Base-by-base conservation (phyloP, 768 basidiomycete genomes). In the Coprinopsis cinerea region DNA sequence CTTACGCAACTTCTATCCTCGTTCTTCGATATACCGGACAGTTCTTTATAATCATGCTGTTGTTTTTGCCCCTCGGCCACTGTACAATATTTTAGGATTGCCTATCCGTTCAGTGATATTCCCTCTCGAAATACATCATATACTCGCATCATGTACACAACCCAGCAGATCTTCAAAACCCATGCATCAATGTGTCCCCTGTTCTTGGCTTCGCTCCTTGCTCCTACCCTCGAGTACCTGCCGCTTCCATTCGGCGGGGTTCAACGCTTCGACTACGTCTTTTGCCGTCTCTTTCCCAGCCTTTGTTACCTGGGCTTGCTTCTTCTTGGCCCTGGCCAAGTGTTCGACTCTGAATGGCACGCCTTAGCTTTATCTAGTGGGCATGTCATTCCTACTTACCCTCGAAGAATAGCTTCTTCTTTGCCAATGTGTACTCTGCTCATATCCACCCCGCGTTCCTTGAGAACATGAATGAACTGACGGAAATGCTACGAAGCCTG, bases 361-460 rank as follows among this genome's bases (percentile, higher is more conserved):
- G 34, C 25, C 18, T 17, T 14, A 17, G 7, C 22, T 23, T 17
- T 20, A 3, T 2, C 4, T 7, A 4, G 17, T 2, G 26, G 18
- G 14, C 4, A 44, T 13, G 4, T 14, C 48, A 11, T 44, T 47
- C 37, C 36, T 10, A 50, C 72, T 48, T 54, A 78, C 77, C 77
- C 74, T 78, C 78, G 80, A 25, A 81, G 64, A 10, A 75, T 72
- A 4, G 73, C 62, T 57, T 83, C 81, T 14, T 78, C 82, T 61
- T 83, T 83, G 54, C 72, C 79, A 14, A 82, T 71, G 49, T 77
- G 71, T 4, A 82, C 77, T 58, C 81, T 79, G 51, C 65, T 68
- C 65, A 83, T 74, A 57, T 85, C 80, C 1, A 80, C 75, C 0
- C 80, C 79, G 9, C 71, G 70, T 32, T 77, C 69, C 7, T 72